Conservation (phyloP, 169 alveolate species). For the Theileria orientalis region DNA sequence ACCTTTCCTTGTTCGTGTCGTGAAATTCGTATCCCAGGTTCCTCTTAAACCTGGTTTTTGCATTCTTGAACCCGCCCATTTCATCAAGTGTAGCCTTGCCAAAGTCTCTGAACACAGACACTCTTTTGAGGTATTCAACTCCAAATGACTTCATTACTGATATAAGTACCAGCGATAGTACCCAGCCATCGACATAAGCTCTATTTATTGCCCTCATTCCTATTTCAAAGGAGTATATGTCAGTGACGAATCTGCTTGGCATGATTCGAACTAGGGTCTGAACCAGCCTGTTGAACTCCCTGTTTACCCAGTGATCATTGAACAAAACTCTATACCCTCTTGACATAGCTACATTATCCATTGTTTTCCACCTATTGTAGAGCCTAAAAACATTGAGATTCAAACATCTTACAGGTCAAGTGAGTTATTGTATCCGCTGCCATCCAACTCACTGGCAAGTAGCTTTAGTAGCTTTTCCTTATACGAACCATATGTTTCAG, state of each 20-base stretch:
- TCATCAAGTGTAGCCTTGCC: not conserved
- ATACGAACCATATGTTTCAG: not conserved
- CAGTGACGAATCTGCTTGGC: constrained; percentile 13
- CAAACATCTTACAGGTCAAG: not conserved
- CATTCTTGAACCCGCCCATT: not conserved
- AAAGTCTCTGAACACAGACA: constrained; percentile 11
- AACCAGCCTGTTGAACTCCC: not conserved
- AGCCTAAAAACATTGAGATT: too few species aligned
- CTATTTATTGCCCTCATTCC: not conserved
- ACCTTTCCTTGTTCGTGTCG: not conserved
- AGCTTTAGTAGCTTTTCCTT: not conserved
- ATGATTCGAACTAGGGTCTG: constrained; percentile 2
- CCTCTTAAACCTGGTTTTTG: not conserved
- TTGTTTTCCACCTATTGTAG: not conserved
- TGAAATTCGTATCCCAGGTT: not conserved
- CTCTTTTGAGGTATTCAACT: not conserved
- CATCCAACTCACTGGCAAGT: not conserved
- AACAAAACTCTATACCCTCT: constrained; percentile 20
- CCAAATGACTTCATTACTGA: not conserved
- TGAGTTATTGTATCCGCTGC: not conserved
- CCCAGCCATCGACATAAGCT: constrained; percentile 34
- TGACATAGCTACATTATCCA: constrained; percentile 30
- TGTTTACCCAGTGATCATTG: not conserved
- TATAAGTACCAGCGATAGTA: constrained; percentile 6
- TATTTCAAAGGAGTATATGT: not conserved